phyloP scores from a whole-genome alignment of 257 asterid genomes.

The Scutellaria baicalensis region DNA sequence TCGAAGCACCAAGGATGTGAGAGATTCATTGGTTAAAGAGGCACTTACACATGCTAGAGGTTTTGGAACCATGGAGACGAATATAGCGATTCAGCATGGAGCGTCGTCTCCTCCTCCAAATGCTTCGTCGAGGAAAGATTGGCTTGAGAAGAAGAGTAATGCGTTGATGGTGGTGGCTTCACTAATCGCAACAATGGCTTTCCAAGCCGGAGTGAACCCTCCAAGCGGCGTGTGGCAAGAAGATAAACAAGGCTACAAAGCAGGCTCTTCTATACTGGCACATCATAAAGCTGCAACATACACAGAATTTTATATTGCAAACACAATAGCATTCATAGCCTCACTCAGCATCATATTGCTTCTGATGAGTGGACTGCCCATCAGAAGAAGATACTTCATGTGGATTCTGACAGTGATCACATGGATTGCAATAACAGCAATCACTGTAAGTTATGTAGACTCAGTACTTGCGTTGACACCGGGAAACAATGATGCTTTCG shows the following conservation, averaged over 20 bases:
- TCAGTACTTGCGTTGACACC: not conserved
- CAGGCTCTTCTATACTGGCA: conserved; percentile 14
- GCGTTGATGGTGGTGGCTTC: conserved; percentile 31
- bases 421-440: conserved; percentile 25
- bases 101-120: too few relatives aligned
- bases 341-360: conserved; percentile 28
- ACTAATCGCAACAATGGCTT: conserved; percentile 27
- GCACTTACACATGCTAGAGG: not conserved
- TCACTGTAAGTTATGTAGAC: not conserved
- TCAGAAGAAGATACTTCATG: conserved; percentile 7
- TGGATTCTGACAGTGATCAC: conserved; percentile 28
- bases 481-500: not conserved
- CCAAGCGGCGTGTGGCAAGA: conserved; percentile 29
- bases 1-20: conserved; percentile 2
- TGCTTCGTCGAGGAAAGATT: not conserved
- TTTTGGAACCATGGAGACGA: not conserved
- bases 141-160: conserved; percentile 8
- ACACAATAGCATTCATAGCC: conserved; percentile 15
- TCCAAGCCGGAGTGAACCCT: conserved; percentile 26
- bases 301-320: not conserved
- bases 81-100: not conserved
- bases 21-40: not conserved
- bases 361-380: conserved; percentile 23
- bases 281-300: not conserved
- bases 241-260: not conserved